Base-by-base conservation (phyloP, 2,329 filamentous ascomycete species). In the Botryosphaeria dothidea region DNA sequence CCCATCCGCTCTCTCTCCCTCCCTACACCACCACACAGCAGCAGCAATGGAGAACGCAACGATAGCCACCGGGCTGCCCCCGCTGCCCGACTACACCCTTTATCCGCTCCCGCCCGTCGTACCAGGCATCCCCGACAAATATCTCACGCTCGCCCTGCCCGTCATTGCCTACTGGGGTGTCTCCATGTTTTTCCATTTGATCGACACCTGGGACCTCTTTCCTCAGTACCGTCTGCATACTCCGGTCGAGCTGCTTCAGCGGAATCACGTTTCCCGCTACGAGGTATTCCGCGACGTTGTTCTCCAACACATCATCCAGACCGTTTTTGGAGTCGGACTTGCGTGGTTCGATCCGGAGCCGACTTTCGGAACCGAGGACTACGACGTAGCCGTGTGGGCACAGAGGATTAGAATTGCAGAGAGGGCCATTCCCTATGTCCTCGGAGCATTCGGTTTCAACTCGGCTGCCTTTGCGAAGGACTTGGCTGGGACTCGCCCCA, bases 221-320 rank as follows among this genome's bases (percentile, higher is more conserved):
- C 90, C 93, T 19, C 88, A 96, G 72, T 97, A 98, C 80, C 90
- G 95, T 68, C 84, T 99, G 46, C 95, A 99, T 80, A 98, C 95
- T 0, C 95, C 95, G 15, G 93, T 92, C 61, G 94, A 98, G 79
- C 90, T 98, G 68, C 77, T 89, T 38, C 92, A 92, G 78, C 88
- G 93, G 71, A 97, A 97, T 79, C 92, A 92, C 73, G 94, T 92
- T 62, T 87, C 91, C 52, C 88, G 92, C 68, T 92, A 86, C 80
- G 90, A 97, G 73, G 93, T 97, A 3, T 87, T 94, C 68, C 89
- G 92, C 76, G 94, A 98, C 82, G 94, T 98, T 70, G 81, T 98
- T 64, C 75, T 98, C 66, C 94, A 99, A 80, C 95, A 99, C 76
- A 77, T 94, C 67, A 91, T 99, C 56, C 95, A 99, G 81, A 90